Evolutionary conservation across 2,329 filamentous ascomycete genomes (phyloP).

Genomic region (Penicillium polonicum): DNA sequence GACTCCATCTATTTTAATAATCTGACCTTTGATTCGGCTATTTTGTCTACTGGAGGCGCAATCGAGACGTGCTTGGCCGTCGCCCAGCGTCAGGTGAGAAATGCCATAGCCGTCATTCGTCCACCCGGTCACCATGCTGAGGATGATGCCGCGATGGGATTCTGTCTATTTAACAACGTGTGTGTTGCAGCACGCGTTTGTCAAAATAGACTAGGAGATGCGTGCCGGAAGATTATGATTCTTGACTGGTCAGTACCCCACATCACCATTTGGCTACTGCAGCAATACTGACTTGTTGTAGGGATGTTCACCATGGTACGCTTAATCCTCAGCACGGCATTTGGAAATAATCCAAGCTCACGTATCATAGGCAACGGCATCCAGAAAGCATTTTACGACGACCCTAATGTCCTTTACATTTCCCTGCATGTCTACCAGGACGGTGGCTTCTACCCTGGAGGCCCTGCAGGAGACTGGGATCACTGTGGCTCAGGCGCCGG

Average conservation of each 20-base stretch:
- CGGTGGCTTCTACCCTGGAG: slow-evolving; percentile 78
- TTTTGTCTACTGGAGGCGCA: slow-evolving; percentile 84
- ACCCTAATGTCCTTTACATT: slow-evolving; percentile 93
- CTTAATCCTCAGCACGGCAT: neutral
- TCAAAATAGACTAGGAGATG: slow-evolving; percentile 73
- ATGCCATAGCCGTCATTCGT: slow-evolving; percentile 91
- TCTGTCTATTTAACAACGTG: slow-evolving; percentile 98
- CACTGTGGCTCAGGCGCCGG: slow-evolving; percentile 60
- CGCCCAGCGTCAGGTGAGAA: slow-evolving; percentile 78
- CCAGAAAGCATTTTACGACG: slow-evolving; percentile 92
- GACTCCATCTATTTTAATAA: slow-evolving; percentile 82
- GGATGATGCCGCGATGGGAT: slow-evolving; percentile 79
- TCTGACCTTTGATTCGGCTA: slow-evolving; percentile 75
- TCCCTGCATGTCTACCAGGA: slow-evolving; percentile 87
- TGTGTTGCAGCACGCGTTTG: slow-evolving; percentile 88
- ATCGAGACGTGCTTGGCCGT: slow-evolving; percentile 97
- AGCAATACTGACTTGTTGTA: slow-evolving; percentile 29
- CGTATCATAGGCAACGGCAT: slow-evolving; percentile 73
- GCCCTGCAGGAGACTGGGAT: slow-evolving; percentile 58
- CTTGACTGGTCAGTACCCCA: slow-evolving; percentile 78
- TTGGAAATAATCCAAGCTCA: slow-evolving; percentile 23
- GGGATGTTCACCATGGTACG: slow-evolving; percentile 66
- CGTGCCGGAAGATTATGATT: slow-evolving; percentile 85
- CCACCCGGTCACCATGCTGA: slow-evolving; percentile 96
- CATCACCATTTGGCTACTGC: neutral